phyloP scores from a whole-genome alignment of 106 monocot genomes.

The Gastrodia elata region DNA sequence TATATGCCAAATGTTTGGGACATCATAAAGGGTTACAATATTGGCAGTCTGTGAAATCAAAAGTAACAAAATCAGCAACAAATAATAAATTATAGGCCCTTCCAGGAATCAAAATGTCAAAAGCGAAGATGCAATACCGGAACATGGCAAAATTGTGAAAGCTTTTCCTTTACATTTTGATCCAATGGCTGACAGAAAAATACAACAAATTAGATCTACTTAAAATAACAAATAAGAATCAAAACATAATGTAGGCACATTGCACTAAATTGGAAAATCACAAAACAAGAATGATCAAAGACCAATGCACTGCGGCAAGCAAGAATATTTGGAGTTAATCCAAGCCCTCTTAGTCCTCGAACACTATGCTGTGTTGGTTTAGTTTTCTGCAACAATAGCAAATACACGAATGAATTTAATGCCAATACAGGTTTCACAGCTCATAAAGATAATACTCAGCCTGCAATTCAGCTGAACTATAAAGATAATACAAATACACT shows the following conservation, averaged over 20 bases:
- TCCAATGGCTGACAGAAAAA: conserved; percentile 31
- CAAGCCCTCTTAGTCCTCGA: conserved; percentile 37
- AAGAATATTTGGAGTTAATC: conserved; percentile 43
- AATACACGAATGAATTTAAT: neutral
- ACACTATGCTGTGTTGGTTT: conserved; percentile 56
- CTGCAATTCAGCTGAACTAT: neutral
- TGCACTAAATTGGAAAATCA: neutral
- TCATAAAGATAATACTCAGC: neutral
- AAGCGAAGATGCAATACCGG: conserved; percentile 20
- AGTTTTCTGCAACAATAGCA: conserved; percentile 32
- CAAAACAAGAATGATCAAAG: neutral
- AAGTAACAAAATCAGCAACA: neutral
- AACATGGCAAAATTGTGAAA: conserved; percentile 61
- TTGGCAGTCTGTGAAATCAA: conserved; percentile 30
- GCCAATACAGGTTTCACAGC: neutral
- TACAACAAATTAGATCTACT: neutral
- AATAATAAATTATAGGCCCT: neutral
- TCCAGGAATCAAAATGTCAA: neutral
- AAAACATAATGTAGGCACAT: neutral
- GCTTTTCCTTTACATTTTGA: conserved; percentile 56
- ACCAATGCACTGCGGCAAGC: conserved; percentile 49
- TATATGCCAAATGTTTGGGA: conserved; percentile 61
- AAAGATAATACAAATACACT: neutral
- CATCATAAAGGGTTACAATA: conserved; percentile 59
- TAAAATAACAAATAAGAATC: neutral